phyloP scores from a whole-genome alignment of 1,139 yeast genomes.

The Debaryomycetaceae sp. region DNA sequence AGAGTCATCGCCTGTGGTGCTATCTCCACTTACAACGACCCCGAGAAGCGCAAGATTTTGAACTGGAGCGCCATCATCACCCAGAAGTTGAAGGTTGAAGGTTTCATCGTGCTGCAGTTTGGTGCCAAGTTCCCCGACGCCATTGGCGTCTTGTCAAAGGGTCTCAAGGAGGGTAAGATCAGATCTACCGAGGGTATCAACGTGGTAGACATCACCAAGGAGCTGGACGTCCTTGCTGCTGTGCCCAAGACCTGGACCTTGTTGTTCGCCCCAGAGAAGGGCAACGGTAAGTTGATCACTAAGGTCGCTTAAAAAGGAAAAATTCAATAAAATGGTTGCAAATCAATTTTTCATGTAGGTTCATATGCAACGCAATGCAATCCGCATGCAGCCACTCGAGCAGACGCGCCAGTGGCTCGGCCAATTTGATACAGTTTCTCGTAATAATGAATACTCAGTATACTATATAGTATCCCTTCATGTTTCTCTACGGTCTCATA shows the following conservation, averaged over 20 bases:
- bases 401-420: too few species aligned
- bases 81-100: conserved; percentile 45
- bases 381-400: too few species aligned
- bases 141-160: conserved; percentile 25
- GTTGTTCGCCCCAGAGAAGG: conserved; percentile 29
- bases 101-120: conserved; percentile 44
- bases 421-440: too few species aligned
- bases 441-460: too few species aligned
- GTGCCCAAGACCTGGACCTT: conserved; percentile 28
- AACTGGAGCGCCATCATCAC: conserved; percentile 41
- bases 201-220: conserved; percentile 23
- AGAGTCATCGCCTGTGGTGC: conserved; percentile 58
- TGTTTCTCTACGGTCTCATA: too few species aligned
- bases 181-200: conserved; percentile 20
- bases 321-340: conserved; percentile 1
- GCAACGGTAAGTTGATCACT: conserved; percentile 33
- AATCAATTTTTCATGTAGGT: too few species aligned
- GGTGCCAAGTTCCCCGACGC: conserved; percentile 30
- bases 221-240: conserved; percentile 17
- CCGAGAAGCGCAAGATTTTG: conserved; percentile 25
- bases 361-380: too few species aligned
- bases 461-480: too few species aligned
- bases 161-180: conserved; percentile 40
- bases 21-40: conserved; percentile 54
- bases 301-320: conserved; percentile 15